A percentile compares a stretch with the other conserved stretches of the same genome.
Conservation (phyloP, 768 basidiomycete genomes). For the Pisolithus tinctorius region DNA sequence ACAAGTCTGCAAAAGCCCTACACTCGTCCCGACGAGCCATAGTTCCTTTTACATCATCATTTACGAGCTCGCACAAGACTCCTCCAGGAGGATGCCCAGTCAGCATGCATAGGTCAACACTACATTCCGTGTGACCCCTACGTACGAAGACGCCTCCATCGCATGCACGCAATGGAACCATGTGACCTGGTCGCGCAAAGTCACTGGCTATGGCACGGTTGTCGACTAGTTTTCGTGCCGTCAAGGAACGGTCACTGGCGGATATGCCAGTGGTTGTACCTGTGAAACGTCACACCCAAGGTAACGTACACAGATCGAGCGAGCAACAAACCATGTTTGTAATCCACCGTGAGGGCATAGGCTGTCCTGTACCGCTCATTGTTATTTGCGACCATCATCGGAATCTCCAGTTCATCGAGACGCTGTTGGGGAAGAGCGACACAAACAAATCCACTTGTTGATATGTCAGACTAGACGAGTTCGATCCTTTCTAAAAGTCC, state of each 20-base stretch:
- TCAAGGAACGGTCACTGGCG: conserved; percentile 88
- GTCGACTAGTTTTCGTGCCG: conserved; percentile 76
- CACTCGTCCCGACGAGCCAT: conserved; percentile 98
- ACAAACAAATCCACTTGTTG: conserved; percentile 85
- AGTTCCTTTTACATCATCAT: conserved; percentile 78
- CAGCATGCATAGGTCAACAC: conserved; percentile 78
- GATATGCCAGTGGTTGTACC: conserved; percentile 96
- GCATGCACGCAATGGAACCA: conserved; percentile 87
- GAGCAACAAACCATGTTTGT: conserved; percentile 59
- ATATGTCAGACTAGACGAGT: conserved; percentile 7
- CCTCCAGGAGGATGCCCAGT: conserved; percentile 59
- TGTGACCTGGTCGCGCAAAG: conserved; percentile 90
- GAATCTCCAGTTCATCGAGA: conserved; percentile 71
- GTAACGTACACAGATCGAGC: neutral
- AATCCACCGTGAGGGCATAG: conserved; percentile 94
- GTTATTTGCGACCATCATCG: conserved; percentile 92
- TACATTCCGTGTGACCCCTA: conserved; percentile 90
- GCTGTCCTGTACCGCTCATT: conserved; percentile 90
- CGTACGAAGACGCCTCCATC: conserved; percentile 81
- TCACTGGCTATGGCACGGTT: conserved; percentile 49
- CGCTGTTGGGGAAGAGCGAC: conserved; percentile 72
- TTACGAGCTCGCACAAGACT: conserved; percentile 91
- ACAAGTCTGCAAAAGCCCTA: conserved; percentile 80
- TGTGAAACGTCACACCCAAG: conserved; percentile 18
- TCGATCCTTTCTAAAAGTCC: conserved; percentile 13